Percentiles rank a stretch among this genome's conserved stretches.
phyloP scores from a whole-genome alignment of 2,329 filamentous ascomycete species.

The Exophiala xenobiotica region DNA sequence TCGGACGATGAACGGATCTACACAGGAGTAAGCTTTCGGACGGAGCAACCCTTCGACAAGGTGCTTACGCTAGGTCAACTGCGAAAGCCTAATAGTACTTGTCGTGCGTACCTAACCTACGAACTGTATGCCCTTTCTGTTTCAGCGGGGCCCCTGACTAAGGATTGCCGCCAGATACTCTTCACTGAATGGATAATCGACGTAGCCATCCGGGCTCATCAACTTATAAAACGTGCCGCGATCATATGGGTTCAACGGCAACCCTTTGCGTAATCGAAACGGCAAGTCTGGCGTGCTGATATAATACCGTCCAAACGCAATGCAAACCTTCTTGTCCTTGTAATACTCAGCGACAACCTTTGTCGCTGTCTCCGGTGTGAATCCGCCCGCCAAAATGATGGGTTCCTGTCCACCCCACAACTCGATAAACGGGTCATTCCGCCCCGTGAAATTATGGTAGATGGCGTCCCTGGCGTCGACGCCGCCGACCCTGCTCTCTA shows the following conservation, averaged over 20 bases:
- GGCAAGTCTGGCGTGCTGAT: conserved; percentile 17
- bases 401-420: conserved; percentile 46
- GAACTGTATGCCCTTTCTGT: neutral
- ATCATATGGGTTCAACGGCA: conserved; percentile 10
- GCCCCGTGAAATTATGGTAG: neutral
- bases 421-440: conserved; percentile 21
- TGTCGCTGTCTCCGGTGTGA: conserved; percentile 41
- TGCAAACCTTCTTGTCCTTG: conserved; percentile 2
- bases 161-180: neutral
- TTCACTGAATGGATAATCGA: conserved; percentile 29
- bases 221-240: conserved; percentile 10
- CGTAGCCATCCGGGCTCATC: conserved; percentile 12
- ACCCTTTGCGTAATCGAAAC: conserved; percentile 11
- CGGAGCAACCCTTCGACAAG: neutral
- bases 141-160: neutral
- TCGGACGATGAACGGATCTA: no score
- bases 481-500: conserved; percentile 44
- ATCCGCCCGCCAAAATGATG: conserved; percentile 53
- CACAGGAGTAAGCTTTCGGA: neutral
- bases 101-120: neutral
- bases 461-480: neutral
- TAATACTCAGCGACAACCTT: conserved; percentile 32
- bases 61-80: neutral
- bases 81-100: neutral
- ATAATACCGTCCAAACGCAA: conserved; percentile 13